Conservation (phyloP, 2,329 filamentous ascomycete species). For the Exserohilum turcica region DNA sequence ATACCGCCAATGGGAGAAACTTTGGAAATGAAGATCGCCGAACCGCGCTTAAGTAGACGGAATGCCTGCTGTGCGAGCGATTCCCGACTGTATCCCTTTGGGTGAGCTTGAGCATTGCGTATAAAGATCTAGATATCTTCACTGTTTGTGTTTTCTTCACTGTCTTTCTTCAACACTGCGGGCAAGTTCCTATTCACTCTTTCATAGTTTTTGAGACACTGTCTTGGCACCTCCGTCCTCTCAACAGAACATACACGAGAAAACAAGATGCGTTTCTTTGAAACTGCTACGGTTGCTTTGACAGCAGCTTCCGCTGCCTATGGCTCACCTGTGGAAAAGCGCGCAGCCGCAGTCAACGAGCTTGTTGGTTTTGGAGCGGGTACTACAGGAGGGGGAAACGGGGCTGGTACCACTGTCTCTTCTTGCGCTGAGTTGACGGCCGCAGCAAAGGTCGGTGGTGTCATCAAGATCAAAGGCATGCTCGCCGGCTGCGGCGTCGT, state of each 20-base stretch:
- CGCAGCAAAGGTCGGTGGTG: constrained; percentile 51
- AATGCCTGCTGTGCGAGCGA: constrained; percentile 12
- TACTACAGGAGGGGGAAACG: constrained; percentile 62
- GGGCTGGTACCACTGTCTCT: constrained; percentile 61
- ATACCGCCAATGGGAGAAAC: constrained; percentile 33
- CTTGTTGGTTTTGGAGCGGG: constrained; percentile 56
- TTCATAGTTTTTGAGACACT: constrained; percentile 11
- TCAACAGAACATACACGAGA: not conserved
- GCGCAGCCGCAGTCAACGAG: constrained; percentile 37
- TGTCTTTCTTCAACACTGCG: constrained; percentile 7
- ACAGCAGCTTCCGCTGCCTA: constrained; percentile 34
- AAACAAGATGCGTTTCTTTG: constrained; percentile 36
- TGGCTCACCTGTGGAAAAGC: constrained; percentile 30
- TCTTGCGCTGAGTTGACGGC: constrained; percentile 57
- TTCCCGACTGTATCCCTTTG: constrained; percentile 14
- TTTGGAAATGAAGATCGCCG: constrained; percentile 1
- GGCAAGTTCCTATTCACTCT: constrained; percentile 28
- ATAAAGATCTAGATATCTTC: constrained; percentile 15
- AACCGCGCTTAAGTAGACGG: not conserved
- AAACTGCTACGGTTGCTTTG: constrained; percentile 29
- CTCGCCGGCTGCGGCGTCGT: constrained; percentile 42
- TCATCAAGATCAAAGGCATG: constrained; percentile 42
- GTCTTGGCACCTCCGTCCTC: not conserved
- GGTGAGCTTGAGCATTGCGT: constrained; percentile 1
- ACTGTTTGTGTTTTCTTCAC: not conserved